A percentile compares a stretch with the other conserved stretches of the same genome.
phyloP scores from a whole-genome alignment of 768 basidiomycete genomes.

The Mycena kentingensis region DNA sequence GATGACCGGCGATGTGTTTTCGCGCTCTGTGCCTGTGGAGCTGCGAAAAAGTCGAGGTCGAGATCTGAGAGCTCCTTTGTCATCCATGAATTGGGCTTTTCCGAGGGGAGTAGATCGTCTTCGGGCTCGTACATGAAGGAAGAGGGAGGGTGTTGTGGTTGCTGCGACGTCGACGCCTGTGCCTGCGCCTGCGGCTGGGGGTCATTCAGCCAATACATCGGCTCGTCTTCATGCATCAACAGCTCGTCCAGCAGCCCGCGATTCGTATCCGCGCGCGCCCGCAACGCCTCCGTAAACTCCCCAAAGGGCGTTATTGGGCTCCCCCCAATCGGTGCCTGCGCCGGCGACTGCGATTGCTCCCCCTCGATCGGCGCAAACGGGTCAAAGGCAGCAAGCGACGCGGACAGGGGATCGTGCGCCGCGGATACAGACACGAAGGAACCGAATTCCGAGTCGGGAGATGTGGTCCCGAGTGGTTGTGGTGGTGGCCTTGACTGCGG shows the following conservation, averaged over 20 bases:
- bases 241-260: slow-evolving; percentile 64
- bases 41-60: slow-evolving; percentile 40
- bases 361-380: neutral
- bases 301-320: slow-evolving; percentile 59
- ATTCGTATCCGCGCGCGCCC: slow-evolving; percentile 52
- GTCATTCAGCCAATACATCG: slow-evolving; percentile 58
- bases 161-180: neutral
- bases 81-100: slow-evolving; percentile 20
- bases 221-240: slow-evolving; percentile 68
- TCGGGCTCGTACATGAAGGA: neutral
- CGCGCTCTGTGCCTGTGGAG: slow-evolving; percentile 27
- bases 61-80: slow-evolving; percentile 33
- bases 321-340: neutral
- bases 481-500: slow-evolving; percentile 12
- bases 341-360: neutral
- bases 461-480: slow-evolving; percentile 20
- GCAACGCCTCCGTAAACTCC: slow-evolving; percentile 59
- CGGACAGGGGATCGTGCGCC: slow-evolving; percentile 51
- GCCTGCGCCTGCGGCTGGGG: neutral
- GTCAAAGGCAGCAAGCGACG: slow-evolving; percentile 17
- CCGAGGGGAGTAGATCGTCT: slow-evolving; percentile 17
- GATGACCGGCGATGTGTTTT: slow-evolving; percentile 15
- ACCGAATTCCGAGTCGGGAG: slow-evolving; percentile 57
- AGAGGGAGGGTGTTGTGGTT: neutral
- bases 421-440: slow-evolving; percentile 61